These are phyloP conservation scores for Chalciporus piperatus DNA, from an alignment of 768 basidiomycete species.

Conservation along the genomic window DNA sequence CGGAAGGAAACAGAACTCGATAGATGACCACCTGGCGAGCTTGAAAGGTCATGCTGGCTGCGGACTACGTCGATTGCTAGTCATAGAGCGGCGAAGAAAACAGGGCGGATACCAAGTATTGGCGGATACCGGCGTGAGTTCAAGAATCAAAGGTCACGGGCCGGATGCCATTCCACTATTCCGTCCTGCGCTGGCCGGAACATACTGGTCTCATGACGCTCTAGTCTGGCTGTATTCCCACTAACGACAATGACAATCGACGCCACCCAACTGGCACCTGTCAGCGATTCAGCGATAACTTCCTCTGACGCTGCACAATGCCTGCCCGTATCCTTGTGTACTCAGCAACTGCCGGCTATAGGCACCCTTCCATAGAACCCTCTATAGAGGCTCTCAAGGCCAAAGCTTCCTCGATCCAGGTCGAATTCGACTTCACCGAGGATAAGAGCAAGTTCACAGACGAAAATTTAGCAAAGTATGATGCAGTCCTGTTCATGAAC, in stretches of 20 bases:
- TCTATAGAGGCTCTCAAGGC: constrained; percentile 56
- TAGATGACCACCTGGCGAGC: neutral
- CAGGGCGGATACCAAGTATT: too few species aligned
- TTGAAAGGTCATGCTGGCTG: neutral
- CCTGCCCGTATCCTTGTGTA: constrained; percentile 52
- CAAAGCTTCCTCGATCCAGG: constrained; percentile 43
- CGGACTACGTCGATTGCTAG: constrained; percentile 1
- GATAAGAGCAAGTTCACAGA: constrained; percentile 56
- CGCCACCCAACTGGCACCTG: too few species aligned
- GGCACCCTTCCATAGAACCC: constrained; percentile 76
- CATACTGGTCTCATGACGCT: too few species aligned
- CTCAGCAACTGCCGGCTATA: constrained; percentile 57
- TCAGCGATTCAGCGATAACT: neutral
- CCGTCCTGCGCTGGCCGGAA: too few species aligned
- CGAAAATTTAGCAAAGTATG: constrained; percentile 51
- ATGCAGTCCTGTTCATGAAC: constrained; percentile 65
- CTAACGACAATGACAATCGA: too few species aligned
- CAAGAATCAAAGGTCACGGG: too few species aligned
- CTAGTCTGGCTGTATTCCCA: too few species aligned
- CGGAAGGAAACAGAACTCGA: constrained; percentile 7
- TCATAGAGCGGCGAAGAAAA: too few species aligned
- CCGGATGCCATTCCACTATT: too few species aligned
- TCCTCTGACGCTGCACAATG: constrained; percentile 12
- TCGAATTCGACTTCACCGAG: constrained; percentile 64
- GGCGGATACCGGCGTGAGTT: too few species aligned